Evolutionary conservation across 1,139 yeast species (phyloP).

Genomic region (Martiniozyma asiatica): DNA sequence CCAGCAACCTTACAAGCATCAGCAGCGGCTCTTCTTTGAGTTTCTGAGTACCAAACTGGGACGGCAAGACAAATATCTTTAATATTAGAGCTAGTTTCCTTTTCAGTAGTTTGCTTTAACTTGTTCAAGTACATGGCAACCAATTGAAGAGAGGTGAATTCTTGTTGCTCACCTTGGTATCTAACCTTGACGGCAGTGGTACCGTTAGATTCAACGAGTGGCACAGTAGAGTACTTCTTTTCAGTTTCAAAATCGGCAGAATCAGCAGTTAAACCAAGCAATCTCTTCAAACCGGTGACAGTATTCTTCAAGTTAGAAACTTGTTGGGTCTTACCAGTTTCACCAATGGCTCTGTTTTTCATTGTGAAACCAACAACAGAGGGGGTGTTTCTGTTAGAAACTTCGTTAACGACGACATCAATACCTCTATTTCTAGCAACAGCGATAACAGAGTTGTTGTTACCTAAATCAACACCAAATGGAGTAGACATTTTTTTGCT

Average conservation of each 20-base stretch:
- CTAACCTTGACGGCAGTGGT: slow-evolving; percentile 77
- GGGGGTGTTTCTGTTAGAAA: slow-evolving; percentile 94
- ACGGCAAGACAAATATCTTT: slow-evolving; percentile 89
- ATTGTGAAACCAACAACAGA: slow-evolving; percentile 86
- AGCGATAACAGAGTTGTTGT: slow-evolving; percentile 84
- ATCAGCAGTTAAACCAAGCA: slow-evolving; percentile 62
- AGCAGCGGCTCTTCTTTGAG: slow-evolving; percentile 90
- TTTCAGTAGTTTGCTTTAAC: slow-evolving; percentile 66
- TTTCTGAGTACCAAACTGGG: slow-evolving; percentile 95
- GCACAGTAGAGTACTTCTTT: slow-evolving; percentile 58
- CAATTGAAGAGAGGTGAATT: slow-evolving; percentile 80
- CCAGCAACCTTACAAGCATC: slow-evolving; percentile 97
- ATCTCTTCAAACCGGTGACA: slow-evolving; percentile 85
- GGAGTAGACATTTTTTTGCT: slow-evolving; percentile 92
- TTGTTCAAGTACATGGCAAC: slow-evolving; percentile 92
- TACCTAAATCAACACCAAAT: slow-evolving; percentile 98
- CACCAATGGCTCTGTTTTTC: slow-evolving; percentile 88
- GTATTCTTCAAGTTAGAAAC: slow-evolving; percentile 94
- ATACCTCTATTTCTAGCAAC: slow-evolving; percentile 98
- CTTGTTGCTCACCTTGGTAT: slow-evolving; percentile 66
- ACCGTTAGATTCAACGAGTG: slow-evolving; percentile 61
- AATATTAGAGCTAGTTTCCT: slow-evolving; percentile 73
- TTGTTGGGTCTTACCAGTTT: slow-evolving; percentile 90
- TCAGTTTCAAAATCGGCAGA: slow-evolving; percentile 77
- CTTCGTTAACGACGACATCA: slow-evolving; percentile 96